These are phyloP conservation scores for Scleromitrula shiraiana DNA, from an alignment of 2,329 filamentous ascomycete species.

Conservation along the genomic window DNA sequence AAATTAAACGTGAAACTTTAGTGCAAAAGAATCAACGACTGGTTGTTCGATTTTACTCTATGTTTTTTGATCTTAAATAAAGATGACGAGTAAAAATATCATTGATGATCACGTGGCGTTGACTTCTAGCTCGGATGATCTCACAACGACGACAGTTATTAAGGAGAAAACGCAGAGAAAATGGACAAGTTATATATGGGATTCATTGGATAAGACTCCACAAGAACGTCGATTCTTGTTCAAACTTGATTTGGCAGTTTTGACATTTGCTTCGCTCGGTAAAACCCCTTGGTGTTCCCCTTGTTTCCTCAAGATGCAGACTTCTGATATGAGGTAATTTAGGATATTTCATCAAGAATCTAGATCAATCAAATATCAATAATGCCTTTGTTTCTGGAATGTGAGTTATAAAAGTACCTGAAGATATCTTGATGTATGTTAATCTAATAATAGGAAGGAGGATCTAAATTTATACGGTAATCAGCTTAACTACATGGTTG, in stretches of 20 bases:
- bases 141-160: not conserved
- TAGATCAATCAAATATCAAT: conserved; percentile 38
- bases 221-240: conserved; percentile 39
- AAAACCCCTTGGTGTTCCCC: not conserved
- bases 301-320: not conserved
- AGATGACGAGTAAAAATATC: conserved; percentile 4
- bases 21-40: not conserved
- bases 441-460: conserved; percentile 21
- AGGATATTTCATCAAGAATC: conserved; percentile 44
- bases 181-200: conserved; percentile 36
- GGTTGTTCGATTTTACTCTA: not conserved
- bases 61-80: not conserved
- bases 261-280: conserved; percentile 21
- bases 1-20: not conserved
- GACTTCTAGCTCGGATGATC: not conserved
- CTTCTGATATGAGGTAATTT: not conserved
- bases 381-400: conserved; percentile 41
- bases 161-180: conserved; percentile 21
- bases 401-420: conserved; percentile 16
- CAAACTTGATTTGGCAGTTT: conserved; percentile 40
- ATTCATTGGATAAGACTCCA: conserved; percentile 41
- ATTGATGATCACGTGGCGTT: conserved; percentile 3
- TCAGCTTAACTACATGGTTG: conserved; percentile 29
- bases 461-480: conserved; percentile 43
- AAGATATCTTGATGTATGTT: conserved; percentile 13